Evolutionary conservation across 352 stramenopile species (phyloP), one percentile per base, ranked within the genome.

Genomic region (Phytopythium mirpurense): DNA sequence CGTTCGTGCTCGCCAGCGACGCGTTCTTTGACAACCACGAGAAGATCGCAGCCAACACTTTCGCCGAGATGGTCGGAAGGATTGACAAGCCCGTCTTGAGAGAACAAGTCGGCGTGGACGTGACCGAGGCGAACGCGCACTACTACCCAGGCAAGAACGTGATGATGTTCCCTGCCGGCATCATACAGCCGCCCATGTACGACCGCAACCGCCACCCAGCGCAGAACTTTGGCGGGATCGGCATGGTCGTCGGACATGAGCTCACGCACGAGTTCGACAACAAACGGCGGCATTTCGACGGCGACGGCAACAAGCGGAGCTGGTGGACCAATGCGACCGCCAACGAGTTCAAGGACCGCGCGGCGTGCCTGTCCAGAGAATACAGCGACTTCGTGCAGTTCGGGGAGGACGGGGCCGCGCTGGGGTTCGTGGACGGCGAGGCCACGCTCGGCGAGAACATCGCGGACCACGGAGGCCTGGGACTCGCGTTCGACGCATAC

Each of bases 251-350:
- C 8, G 93, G 89, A 0, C 93, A 98, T 60, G 93, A 98, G 67
- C 94, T 98, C 62, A 96, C 86, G 8, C 93, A 98, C 55, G 93
- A 88, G 1, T 98, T 97, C 56, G 93, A 98, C 62, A 87, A 91
- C 53, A 83, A 90, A 54, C 91, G 92, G 35, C 70, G 79, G 6
- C 86, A 96, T 38, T 96, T 80, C 46, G 75, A 92, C 45, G 85
- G 62, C 24, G 57, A 83, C 35, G 93, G 93, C n/a, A 96, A 95
- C 49, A 79, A 95, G 65, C 72, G 86, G 12, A 72, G 89, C 60
- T 98, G 93, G 91, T 98, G 93, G 92, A 95, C 81, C 4, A 31
- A 75, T 23, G 65, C 68, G 27, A 95, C 95, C 10, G 66, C 49
- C 26, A 56, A 61, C 15, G 77, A 88, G 46, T 98, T 93, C 52